These are phyloP conservation scores for Populus hybrid DNA, from an alignment of 441 rosid genomes.

Conservation along the genomic window DNA sequence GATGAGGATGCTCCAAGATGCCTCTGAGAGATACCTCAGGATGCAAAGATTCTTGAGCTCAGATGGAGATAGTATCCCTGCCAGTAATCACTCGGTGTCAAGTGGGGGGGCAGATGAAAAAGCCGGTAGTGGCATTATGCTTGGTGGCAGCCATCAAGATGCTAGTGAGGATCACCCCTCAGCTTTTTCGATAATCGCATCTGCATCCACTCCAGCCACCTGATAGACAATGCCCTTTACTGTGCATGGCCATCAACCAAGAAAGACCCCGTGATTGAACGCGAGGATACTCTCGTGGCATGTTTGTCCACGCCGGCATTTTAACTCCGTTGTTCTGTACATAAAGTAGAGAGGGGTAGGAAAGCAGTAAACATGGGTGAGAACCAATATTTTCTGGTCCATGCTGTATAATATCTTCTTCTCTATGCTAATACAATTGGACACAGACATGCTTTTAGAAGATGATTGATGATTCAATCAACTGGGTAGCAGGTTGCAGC, in stretches of 20 bases:
- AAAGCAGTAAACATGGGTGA: slow-evolving; percentile 17
- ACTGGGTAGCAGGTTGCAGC: slow-evolving; percentile 39
- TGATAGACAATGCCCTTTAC: slow-evolving; percentile 23
- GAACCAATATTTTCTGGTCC: slow-evolving; percentile 23
- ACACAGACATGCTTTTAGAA: neutral
- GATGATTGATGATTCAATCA: slow-evolving; percentile 2
- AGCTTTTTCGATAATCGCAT: slow-evolving; percentile 20
- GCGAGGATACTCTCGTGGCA: slow-evolving; percentile 10
- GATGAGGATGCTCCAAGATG: slow-evolving; percentile 49
- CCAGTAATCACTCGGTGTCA: slow-evolving; percentile 20
- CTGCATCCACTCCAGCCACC: slow-evolving; percentile 37
- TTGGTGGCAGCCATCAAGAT: slow-evolving; percentile 33
- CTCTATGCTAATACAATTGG: slow-evolving; percentile 9
- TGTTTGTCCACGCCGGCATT: slow-evolving; percentile 15
- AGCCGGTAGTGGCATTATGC: slow-evolving; percentile 2
- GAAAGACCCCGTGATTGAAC: neutral
- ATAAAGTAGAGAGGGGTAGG: slow-evolving; percentile 31
- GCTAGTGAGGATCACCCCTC: slow-evolving; percentile 25
- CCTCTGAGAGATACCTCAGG: slow-evolving; percentile 35
- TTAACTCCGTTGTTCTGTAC: slow-evolving; percentile 34
- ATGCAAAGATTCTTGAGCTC: slow-evolving; percentile 38
- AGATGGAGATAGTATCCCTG: slow-evolving; percentile 25
- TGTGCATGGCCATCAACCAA: slow-evolving; percentile 2
- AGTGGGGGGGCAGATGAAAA: slow-evolving; percentile 28
- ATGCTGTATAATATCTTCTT: slow-evolving; percentile 3